Conservation (phyloP, 2,329 filamentous ascomycete species). For the Fusarium sp. region DNA sequence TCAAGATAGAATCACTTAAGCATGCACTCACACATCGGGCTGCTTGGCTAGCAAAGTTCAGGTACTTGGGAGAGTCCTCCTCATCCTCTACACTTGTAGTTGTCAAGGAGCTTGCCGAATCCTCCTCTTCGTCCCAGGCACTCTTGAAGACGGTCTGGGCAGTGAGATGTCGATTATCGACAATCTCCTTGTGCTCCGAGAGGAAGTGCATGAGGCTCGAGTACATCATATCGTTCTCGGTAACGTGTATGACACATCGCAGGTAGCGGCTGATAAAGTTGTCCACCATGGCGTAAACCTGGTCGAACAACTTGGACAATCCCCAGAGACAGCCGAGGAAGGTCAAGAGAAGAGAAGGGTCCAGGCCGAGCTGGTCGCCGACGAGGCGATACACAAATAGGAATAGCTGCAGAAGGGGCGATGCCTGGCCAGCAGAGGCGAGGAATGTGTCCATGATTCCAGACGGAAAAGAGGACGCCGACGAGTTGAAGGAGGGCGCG, state of each 20-base stretch:
- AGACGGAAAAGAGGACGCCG: slow-evolving; percentile 42
- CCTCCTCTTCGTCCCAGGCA: slow-evolving; percentile 71
- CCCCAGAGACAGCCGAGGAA: slow-evolving; percentile 65
- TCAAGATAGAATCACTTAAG: not conserved
- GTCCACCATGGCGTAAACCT: slow-evolving; percentile 54
- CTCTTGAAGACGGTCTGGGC: slow-evolving; percentile 70
- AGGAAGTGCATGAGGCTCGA: slow-evolving; percentile 72
- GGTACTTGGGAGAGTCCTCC: slow-evolving; percentile 58
- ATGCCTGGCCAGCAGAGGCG: slow-evolving; percentile 60
- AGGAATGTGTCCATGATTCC: slow-evolving; percentile 63
- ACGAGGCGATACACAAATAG: slow-evolving; percentile 64
- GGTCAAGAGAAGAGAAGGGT: slow-evolving; percentile 65
- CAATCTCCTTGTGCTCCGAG: slow-evolving; percentile 66
- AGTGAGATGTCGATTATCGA: slow-evolving; percentile 67
- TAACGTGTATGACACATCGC: slow-evolving; percentile 68
- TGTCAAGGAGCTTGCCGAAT: slow-evolving; percentile 57
- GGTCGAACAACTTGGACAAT: slow-evolving; percentile 54
- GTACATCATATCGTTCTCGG: slow-evolving; percentile 72
- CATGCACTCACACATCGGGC: slow-evolving; percentile 61
- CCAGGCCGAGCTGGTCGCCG: slow-evolving; percentile 63
- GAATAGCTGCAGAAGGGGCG: slow-evolving; percentile 60
- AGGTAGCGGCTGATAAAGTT: slow-evolving; percentile 62
- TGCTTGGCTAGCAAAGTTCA: slow-evolving; percentile 74
- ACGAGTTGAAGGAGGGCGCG: slow-evolving; percentile 38
- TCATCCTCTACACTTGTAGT: slow-evolving; percentile 58